Conservation (phyloP, 148 eudicot genomes). For the Rhododendron henanense region DNA sequence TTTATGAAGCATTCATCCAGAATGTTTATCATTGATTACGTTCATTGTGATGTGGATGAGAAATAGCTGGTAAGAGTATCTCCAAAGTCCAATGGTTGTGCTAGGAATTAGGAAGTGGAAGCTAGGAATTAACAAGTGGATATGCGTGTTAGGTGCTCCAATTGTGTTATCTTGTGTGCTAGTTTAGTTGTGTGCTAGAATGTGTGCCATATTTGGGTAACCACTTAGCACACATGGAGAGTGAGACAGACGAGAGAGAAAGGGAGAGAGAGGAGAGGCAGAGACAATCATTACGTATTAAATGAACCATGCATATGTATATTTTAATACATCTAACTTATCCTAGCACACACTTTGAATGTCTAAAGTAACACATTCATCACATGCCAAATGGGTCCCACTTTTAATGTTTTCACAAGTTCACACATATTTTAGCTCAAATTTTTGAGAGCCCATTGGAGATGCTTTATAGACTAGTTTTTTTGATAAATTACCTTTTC, state of each 20-base stretch:
- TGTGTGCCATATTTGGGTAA: background rate
- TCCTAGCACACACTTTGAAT: background rate
- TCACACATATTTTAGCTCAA: background rate
- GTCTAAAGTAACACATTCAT: background rate
- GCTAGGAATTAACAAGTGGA: too few relatives aligned
- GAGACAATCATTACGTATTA: background rate
- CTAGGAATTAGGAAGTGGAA: background rate
- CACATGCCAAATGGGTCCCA: background rate
- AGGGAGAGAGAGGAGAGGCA: background rate
- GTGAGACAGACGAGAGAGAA: background rate
- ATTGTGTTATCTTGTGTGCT: background rate
- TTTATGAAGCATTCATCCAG: background rate
- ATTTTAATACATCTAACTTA: background rate
- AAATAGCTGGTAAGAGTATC: background rate
- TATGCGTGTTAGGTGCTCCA: too few relatives aligned
- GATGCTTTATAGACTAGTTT: background rate
- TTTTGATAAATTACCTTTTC: background rate
- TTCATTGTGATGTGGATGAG: background rate
- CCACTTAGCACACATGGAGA: background rate
- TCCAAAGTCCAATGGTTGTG: background rate
- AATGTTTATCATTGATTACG: background rate
- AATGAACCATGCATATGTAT: background rate
- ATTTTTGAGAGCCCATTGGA: background rate
- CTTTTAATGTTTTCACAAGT: background rate
- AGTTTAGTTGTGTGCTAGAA: background rate